phyloP scores from a whole-genome alignment of 1,139 yeast genomes.

The Kurtzmaniella quercitrusa region DNA sequence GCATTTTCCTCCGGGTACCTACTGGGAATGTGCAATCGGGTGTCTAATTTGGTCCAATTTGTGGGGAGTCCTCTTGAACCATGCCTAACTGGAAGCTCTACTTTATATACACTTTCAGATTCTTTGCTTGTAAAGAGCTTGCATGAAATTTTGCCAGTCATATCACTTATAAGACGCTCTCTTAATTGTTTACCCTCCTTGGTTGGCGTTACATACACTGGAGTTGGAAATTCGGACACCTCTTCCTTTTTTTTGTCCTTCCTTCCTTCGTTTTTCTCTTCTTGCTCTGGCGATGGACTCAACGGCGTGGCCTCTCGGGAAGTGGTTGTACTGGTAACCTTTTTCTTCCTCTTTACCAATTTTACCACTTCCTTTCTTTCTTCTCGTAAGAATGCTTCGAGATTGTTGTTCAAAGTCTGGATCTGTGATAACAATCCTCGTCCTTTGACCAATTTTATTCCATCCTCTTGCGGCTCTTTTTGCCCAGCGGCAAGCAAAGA shows the following conservation, averaged over 20 bases:
- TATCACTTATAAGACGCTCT: not conserved
- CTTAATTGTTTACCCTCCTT: not conserved
- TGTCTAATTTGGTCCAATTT: slow-evolving; percentile 14
- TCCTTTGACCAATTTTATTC: slow-evolving; percentile 38
- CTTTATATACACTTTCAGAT: slow-evolving; percentile 4
- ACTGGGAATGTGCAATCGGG: slow-evolving; percentile 15
- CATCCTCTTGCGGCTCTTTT: slow-evolving; percentile 15
- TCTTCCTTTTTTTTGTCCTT: not conserved
- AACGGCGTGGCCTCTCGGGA: not conserved
- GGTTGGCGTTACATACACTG: not conserved
- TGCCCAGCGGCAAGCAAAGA: slow-evolving; percentile 7
- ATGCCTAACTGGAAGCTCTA: slow-evolving; percentile 5
- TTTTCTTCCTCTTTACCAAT: slow-evolving; percentile 27
- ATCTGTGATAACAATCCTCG: slow-evolving; percentile 51
- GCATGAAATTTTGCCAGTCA: slow-evolving; percentile 4
- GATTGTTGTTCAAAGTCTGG: slow-evolving; percentile 50
- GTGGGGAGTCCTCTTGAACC: slow-evolving; percentile 8
- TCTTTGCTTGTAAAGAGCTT: slow-evolving; percentile 5
- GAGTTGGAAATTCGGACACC: not conserved
- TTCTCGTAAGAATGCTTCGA: slow-evolving; percentile 54
- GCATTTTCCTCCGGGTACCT: slow-evolving; percentile 13
- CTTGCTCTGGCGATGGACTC: not conserved
- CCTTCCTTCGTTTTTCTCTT: slow-evolving; percentile 1
- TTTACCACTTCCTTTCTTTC: slow-evolving; percentile 52
- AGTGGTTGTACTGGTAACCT: not conserved